These are phyloP conservation scores for Colletotrichum sojae DNA, from an alignment of 2,329 filamentous ascomycete genomes.

Conservation along the genomic window DNA sequence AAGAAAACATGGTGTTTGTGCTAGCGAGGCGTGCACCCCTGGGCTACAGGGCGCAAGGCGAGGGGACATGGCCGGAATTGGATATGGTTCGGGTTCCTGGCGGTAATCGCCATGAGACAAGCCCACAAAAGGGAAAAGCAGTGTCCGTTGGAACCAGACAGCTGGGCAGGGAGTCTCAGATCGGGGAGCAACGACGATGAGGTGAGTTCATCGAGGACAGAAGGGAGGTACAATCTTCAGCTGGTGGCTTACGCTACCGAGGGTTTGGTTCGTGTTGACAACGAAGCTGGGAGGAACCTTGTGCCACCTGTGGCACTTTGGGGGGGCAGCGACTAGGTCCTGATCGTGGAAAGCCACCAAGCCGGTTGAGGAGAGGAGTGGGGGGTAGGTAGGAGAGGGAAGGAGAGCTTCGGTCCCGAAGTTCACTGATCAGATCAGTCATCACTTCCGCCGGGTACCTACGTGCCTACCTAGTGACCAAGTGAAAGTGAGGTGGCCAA, in stretches of 20 bases:
- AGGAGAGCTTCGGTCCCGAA: no score
- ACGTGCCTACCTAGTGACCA: no score
- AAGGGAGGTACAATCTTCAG: not conserved
- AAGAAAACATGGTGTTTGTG: constrained; percentile 12
- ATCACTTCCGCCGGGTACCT: no score
- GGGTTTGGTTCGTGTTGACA: constrained; percentile 15
- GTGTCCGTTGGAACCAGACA: constrained; percentile 27
- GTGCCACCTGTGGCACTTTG: no score
- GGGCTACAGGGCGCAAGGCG: not conserved
- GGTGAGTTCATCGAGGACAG: constrained; percentile 9
- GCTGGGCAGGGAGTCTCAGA: constrained; percentile 13
- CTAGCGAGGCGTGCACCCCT: constrained; percentile 20
- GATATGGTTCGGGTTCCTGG: constrained; percentile 12
- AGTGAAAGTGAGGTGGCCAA: no score
- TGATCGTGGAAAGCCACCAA: constrained; percentile 6
- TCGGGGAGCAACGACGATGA: constrained; percentile 4
- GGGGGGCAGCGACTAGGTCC: not conserved
- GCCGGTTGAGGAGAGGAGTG: not conserved
- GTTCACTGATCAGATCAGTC: no score
- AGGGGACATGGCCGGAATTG: constrained; percentile 27
- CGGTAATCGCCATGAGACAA: constrained; percentile 20
- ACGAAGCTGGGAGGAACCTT: not conserved
- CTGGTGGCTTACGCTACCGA: constrained; percentile 17
- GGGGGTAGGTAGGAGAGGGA: no score
- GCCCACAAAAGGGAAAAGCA: constrained; percentile 18